A percentile compares a stretch with the other conserved stretches of the same genome.
Evolutionary conservation across 2,329 filamentous ascomycete species (phyloP).

Genomic region (Karstenula rhodostoma): DNA sequence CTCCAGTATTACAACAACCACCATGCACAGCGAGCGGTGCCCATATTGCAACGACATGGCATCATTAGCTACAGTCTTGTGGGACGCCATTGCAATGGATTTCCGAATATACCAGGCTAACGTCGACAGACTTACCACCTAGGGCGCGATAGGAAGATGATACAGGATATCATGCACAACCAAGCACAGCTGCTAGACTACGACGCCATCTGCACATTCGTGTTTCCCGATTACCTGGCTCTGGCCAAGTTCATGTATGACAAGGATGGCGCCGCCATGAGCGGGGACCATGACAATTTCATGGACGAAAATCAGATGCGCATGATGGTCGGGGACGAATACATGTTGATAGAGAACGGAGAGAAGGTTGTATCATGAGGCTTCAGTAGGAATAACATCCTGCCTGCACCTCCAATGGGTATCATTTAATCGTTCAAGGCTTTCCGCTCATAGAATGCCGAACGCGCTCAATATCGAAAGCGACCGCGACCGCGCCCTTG

Average conservation of each 20-base stretch:
- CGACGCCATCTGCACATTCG: constrained; percentile 59
- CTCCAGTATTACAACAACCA: constrained; percentile 56
- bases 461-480: constrained; percentile 29
- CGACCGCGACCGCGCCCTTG: constrained; percentile 30
- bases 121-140: constrained; percentile 54
- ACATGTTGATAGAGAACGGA: constrained; percentile 49
- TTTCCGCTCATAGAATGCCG: not conserved
- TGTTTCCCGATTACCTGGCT: constrained; percentile 56
- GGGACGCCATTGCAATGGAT: constrained; percentile 16
- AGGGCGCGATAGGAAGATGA: constrained; percentile 52
- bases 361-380: constrained; percentile 34
- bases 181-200: constrained; percentile 55
- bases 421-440: constrained; percentile 19
- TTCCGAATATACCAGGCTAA: constrained; percentile 14
- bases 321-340: constrained; percentile 59
- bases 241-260: constrained; percentile 58
- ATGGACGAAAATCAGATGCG: constrained; percentile 52
- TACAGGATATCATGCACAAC: constrained; percentile 57
- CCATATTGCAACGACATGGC: constrained; percentile 54
- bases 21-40: constrained; percentile 55
- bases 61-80: constrained; percentile 57
- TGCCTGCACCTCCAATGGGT: constrained; percentile 20
- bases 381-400: not conserved
- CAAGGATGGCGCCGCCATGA: constrained; percentile 53
- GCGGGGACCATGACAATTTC: constrained; percentile 48